Conservation (phyloP, 768 basidiomycete species). For the Rhizopogon sp. region DNA sequence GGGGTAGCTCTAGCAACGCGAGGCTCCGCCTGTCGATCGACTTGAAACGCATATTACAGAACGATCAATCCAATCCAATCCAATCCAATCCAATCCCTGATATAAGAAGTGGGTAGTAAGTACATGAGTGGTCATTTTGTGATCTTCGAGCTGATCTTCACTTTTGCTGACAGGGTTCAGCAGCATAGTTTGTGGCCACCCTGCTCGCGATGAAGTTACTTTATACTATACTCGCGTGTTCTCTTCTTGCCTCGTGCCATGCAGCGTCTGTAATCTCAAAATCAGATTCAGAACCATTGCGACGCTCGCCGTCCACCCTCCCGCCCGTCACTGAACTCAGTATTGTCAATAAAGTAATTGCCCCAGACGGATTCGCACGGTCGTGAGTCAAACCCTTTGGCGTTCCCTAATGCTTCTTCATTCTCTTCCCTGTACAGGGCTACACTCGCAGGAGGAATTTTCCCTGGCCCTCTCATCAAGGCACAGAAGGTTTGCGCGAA, state of each 20-base stretch:
- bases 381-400: constrained; percentile 22
- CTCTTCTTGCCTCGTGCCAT: background rate
- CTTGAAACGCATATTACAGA: too few relatives aligned
- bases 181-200: background rate
- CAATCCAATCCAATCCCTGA: too few relatives aligned
- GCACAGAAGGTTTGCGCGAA: constrained; percentile 32
- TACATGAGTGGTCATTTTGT: background rate
- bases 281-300: constrained; percentile 1
- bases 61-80: too few relatives aligned
- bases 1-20: too few relatives aligned
- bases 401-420: background rate
- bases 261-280: constrained; percentile 11
- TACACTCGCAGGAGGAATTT: constrained; percentile 39
- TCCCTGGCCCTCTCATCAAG: constrained; percentile 44
- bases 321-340: constrained; percentile 28
- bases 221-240: background rate
- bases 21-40: background rate
- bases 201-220: background rate
- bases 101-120: background rate
- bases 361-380: constrained; percentile 45
- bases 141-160: background rate
- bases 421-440: constrained; percentile 21
- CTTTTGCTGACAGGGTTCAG: too few relatives aligned
- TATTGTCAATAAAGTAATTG: constrained; percentile 37
- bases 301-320: constrained; percentile 8